Evolutionary conservation across 495 filamentous ascomycete genomes (phyloP), one percentile per base, ranked within the genome.

Genomic region (Hypoxylon rickii): DNA sequence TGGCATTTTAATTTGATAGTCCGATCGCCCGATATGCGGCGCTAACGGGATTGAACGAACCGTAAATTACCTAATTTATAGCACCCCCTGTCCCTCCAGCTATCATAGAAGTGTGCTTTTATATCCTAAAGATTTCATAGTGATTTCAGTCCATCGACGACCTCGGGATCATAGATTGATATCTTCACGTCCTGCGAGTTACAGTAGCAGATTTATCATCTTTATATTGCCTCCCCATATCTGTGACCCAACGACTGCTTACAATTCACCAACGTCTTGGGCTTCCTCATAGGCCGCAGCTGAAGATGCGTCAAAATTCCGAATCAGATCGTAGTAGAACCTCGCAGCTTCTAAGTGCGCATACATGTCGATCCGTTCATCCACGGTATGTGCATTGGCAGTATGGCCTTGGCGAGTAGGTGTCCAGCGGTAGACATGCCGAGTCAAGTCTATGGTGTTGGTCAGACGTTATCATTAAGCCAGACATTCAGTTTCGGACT

Each of bases 341-440:
- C 76, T 75, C 48, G 82, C 73, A 0, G 72, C 73, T 61, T 83
- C 81, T 46, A 85, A 34, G 66, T 86, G 82, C 17, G 72, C 72
- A 61, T 78, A 69, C 63, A 85, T 76, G 19, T 71, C 70, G n/a
- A 83, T 66, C 15, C 75, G 64, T 65, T 86, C 80, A 66, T 83
- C 75, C 5, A 82, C 75, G 3, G 79, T 82, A 58, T 83, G 81
- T n/a, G 75, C 75, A 54, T 81, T 79, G 0, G 72, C 31, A n/a
- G 65, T 51, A n/a, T 69, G 69, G 12, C 76, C 78, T 24, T 69
- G 66, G 11, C 81, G 76, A 26, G 76, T 73, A 19, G 81, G 80
- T 42, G 71, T 76, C 74, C 77, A 83, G 7, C 80, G 76, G 56
- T 82, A 83, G 17, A 86, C 79, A 50, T 86, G 80, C 53, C 73